These are phyloP conservation scores for Sanghuangporus sanghuang DNA, from an alignment of 1,284 basidiomycete genomes.

Conservation along the genomic window DNA sequence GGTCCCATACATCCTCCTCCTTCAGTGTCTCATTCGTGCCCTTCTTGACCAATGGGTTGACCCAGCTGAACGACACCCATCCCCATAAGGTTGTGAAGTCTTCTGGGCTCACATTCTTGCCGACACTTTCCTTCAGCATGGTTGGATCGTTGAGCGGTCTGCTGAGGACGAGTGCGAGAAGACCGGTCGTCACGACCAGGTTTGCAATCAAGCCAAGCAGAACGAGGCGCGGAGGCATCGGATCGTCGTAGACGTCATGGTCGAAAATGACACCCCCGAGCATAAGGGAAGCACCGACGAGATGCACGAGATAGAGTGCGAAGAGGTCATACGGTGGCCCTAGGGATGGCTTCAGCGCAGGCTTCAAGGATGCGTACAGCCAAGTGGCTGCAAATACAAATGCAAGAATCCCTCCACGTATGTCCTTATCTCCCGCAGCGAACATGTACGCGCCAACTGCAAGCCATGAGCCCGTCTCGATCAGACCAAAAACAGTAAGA, in stretches of 20 bases:
- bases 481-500: conserved; percentile 44
- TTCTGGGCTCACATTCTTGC: conserved; percentile 53
- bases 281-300: conserved; percentile 36
- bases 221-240: conserved; percentile 31
- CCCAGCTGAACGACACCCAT: conserved; percentile 79
- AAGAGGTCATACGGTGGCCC: conserved; percentile 54
- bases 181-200: conserved; percentile 32
- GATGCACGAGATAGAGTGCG: conserved; percentile 40
- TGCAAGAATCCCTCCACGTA: conserved; percentile 27
- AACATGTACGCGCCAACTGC: conserved; percentile 39
- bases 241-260: conserved; percentile 32
- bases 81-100: conserved; percentile 72
- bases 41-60: conserved; percentile 57
- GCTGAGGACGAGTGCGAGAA: conserved; percentile 41
- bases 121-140: conserved; percentile 32
- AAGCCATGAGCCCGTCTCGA: conserved; percentile 48
- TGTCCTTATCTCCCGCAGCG: conserved; percentile 23
- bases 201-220: conserved; percentile 36
- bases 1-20: conserved; percentile 64
- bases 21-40: conserved; percentile 60
- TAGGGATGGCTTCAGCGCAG: conserved; percentile 34
- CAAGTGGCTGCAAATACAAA: conserved; percentile 46
- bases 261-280: conserved; percentile 48
- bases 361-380: conserved; percentile 49
- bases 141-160: conserved; percentile 61